Conservation (phyloP, 805 yeast species). For the Nematodospora valgi region DNA sequence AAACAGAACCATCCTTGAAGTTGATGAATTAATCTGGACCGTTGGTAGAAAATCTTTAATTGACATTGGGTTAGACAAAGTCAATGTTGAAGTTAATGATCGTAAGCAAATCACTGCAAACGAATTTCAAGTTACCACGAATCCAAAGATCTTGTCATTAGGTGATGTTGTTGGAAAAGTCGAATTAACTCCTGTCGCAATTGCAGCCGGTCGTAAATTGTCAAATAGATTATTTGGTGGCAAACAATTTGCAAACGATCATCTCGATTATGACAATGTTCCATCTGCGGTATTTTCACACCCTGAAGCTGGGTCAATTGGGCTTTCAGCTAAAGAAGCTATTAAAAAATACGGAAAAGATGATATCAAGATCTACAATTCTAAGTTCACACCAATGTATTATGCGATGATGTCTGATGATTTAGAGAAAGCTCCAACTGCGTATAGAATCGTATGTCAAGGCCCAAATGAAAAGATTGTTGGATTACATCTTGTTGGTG, state of each 20-base stretch:
- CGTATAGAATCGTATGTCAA: slow-evolving; percentile 74
- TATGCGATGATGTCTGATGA: slow-evolving; percentile 71
- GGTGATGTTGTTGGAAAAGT: slow-evolving; percentile 95
- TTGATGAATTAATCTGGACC: slow-evolving; percentile 89
- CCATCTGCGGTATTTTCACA: slow-evolving; percentile 98
- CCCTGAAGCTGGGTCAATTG: slow-evolving; percentile 96
- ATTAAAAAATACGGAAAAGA: slow-evolving; percentile 73
- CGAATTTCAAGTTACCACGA: slow-evolving; percentile 81
- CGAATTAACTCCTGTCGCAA: slow-evolving; percentile 97
- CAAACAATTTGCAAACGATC: slow-evolving; percentile 66
- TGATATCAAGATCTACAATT: slow-evolving; percentile 74
- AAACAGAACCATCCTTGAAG: slow-evolving; percentile 43
- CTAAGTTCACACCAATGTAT: slow-evolving; percentile 88
- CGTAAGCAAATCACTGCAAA: slow-evolving; percentile 71
- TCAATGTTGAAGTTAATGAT: slow-evolving; percentile 63
- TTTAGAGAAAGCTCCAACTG: slow-evolving; percentile 77
- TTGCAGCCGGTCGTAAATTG: slow-evolving; percentile 94
- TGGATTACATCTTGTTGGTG: slow-evolving; percentile 94
- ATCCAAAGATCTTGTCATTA: slow-evolving; percentile 70
- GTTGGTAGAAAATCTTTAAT: slow-evolving; percentile 81
- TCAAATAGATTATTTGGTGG: slow-evolving; percentile 87
- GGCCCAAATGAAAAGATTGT: slow-evolving; percentile 90
- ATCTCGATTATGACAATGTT: slow-evolving; percentile 80
- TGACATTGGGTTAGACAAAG: slow-evolving; percentile 71
- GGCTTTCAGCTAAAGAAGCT: slow-evolving; percentile 79